Conservation (phyloP, 208 protist genomes). For the Leishmania arabica region DNA sequence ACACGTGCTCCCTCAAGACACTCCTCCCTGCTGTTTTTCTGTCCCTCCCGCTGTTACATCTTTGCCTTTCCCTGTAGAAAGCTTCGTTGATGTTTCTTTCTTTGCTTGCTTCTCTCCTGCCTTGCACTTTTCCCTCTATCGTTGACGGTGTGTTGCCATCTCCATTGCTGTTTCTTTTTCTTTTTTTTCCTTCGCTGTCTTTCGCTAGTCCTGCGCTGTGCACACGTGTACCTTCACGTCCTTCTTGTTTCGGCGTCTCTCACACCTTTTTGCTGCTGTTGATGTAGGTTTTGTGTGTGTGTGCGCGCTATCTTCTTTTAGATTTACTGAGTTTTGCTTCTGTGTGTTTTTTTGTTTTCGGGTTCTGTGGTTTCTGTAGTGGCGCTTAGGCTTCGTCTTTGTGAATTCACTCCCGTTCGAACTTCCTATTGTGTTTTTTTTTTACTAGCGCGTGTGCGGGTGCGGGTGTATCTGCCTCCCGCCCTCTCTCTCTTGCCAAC, state of each 20-base stretch:
- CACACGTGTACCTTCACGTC: background rate
- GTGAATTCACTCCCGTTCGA: background rate
- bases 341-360: background rate
- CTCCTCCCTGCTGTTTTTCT: background rate
- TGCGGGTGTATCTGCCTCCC: background rate
- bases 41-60: background rate
- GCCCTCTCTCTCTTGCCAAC: background rate
- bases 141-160: background rate
- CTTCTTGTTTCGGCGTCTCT: background rate
- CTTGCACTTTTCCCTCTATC: constrained; percentile 6
- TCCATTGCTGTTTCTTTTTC: background rate
- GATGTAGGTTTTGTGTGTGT: background rate
- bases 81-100: background rate
- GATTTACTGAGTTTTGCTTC: background rate
- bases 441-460: background rate
- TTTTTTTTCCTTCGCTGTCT: background rate
- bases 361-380: background rate
- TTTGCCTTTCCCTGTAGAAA: background rate
- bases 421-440: background rate
- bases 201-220: background rate
- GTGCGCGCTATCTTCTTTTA: background rate
- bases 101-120: background rate
- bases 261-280: background rate
- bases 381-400: background rate
- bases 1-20: background rate